Evolutionary conservation across 345 rosid species (phyloP), one percentile per base, ranked within the genome.

Genomic region (Sapria himalayana): DNA sequence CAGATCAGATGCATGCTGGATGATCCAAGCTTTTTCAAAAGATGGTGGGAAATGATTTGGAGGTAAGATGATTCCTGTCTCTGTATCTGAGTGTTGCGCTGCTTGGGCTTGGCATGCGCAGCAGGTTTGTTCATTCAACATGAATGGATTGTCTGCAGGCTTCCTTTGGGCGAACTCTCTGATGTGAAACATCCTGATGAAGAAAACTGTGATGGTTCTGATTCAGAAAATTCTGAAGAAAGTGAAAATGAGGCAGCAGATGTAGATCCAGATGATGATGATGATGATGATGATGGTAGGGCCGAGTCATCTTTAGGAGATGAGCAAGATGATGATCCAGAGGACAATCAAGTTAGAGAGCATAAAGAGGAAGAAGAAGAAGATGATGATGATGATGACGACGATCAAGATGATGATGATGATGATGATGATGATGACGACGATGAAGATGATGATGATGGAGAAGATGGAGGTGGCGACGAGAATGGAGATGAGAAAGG

Each of bases 261-360:
- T 0, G 73, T 71, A 1, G 63, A 60, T 0, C 58, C 45, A 0
- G 52, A 56, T 0, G 74, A 63, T 0, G 64, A 68, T 0, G 66
- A 23, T 2, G 76, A 65, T 0, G 65, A 59, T 6, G 63, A 59
- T 2, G 62, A 67, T 20, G 64, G 57, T 8, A 66, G 37, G 1
- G 71, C 67, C 37, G 78, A 69, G 14, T 71, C 76, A 1, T 71
- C 56, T 25, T 75, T 52, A 15, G 82, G 65, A 53, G 70, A 67
- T 1, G 75, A 54, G 17, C 50, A 37, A 24, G 74, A 61, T 51
- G 67, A 2, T 15, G 85, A 69, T 55, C 76, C 76, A 1, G 72
- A 75, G 55, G 85, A 72, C 45, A 70, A 66, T 27, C 72, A 39
- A 39, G 67, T 66, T 39, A 72, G 72, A 59, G 85, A 72, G 7